Evolutionary conservation across 345 rosid species (phyloP).

Genomic region (Hevea brasiliensis): DNA sequence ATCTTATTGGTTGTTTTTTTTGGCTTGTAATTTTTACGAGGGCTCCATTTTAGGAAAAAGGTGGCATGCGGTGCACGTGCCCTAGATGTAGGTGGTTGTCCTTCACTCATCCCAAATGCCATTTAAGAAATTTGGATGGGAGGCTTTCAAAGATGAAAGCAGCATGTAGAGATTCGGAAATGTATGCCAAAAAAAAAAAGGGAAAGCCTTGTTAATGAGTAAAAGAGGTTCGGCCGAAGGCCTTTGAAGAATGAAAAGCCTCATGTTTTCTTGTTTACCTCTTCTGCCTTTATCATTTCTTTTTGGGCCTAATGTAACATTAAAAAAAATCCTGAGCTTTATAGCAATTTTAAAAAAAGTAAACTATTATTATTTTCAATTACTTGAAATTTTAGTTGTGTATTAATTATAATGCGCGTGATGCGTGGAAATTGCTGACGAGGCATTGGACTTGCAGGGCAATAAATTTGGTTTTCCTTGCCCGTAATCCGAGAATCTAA

Average conservation of each 20-base stretch:
- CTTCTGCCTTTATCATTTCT: not conserved
- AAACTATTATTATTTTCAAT: too few relatives aligned
- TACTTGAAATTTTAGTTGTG: too few relatives aligned
- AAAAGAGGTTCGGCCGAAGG: conserved; percentile 32
- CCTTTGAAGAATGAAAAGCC: conserved; percentile 1
- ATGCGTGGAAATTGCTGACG: too few relatives aligned
- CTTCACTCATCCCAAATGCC: conserved; percentile 19
- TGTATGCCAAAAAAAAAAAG: conserved; percentile 6
- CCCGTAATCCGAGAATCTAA: too few relatives aligned
- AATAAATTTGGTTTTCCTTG: too few relatives aligned
- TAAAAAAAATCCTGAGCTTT: too few relatives aligned
- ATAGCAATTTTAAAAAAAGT: too few relatives aligned
- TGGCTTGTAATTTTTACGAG: conserved; percentile 23
- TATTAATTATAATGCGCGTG: too few relatives aligned
- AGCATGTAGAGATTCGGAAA: conserved; percentile 21
- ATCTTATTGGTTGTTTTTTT: not conserved
- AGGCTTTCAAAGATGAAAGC: conserved; percentile 28
- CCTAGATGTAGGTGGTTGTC: conserved; percentile 16
- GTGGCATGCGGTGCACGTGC: conserved; percentile 18
- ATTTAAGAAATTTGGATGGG: conserved; percentile 17
- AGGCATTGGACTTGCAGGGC: too few relatives aligned
- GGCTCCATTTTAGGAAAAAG: conserved; percentile 17
- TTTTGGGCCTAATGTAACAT: not conserved
- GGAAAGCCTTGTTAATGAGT: conserved; percentile 3
- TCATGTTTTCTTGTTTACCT: not conserved